Evolutionary conservation across 192 early-diverging fungal genomes (phyloP).

Genomic region (Coemansia sp.): DNA sequence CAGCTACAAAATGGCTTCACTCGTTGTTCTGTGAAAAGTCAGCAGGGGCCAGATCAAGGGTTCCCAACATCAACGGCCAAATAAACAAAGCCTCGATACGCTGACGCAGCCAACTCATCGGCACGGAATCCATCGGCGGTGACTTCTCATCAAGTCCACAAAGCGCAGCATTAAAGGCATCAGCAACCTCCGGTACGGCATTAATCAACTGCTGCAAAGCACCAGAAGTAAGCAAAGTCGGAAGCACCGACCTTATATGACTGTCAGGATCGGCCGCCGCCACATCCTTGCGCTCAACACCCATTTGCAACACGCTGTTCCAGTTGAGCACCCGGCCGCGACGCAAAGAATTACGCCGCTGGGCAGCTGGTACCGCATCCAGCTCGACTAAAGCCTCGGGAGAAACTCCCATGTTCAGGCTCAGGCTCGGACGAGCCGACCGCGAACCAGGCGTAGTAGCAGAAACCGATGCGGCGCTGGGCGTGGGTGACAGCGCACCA

Average conservation of each 20-base stretch:
- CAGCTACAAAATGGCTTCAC: not conserved
- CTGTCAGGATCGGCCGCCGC: conserved; percentile 7
- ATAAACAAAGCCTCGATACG: conserved; percentile 49
- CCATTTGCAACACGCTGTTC: conserved; percentile 39
- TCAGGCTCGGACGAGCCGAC: conserved; percentile 14
- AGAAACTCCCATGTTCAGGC: not conserved
- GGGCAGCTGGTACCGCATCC: not conserved
- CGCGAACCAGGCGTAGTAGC: conserved; percentile 3
- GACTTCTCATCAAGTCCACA: conserved; percentile 38
- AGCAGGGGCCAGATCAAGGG: conserved; percentile 21
- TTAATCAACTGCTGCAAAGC: conserved; percentile 36
- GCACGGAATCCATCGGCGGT: conserved; percentile 24
- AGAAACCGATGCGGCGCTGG: not conserved
- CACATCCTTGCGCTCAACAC: conserved; percentile 24
- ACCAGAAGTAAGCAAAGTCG: conserved; percentile 26
- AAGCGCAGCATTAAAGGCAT: conserved; percentile 50
- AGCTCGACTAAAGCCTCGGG: not conserved
- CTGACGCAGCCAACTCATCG: conserved; percentile 45
- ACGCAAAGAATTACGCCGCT: conserved; percentile 20
- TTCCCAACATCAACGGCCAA: conserved; percentile 52
- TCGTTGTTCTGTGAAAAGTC: not conserved
- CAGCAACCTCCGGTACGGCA: conserved; percentile 42
- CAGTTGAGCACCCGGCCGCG: conserved; percentile 54
- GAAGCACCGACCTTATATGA: conserved; percentile 45
- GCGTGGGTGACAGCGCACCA: conserved; percentile 10